Base-by-base conservation (phyloP, 2,329 filamentous ascomycete species). In the Magnaporthiopsis rhizophila region DNA sequence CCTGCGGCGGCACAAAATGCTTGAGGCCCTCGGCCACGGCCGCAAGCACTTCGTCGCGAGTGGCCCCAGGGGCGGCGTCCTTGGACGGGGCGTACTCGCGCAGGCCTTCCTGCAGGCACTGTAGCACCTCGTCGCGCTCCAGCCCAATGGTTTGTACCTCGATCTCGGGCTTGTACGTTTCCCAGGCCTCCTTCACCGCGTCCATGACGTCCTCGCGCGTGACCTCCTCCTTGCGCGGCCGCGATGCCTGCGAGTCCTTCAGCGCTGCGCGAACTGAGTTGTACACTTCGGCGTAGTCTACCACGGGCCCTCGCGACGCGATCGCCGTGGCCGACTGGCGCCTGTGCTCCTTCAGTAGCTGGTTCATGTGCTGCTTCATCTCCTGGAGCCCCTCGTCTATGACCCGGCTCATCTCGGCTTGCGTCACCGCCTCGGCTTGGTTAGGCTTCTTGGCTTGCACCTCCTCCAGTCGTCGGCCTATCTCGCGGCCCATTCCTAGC, bases 91-190 rank as follows among this genome's bases (percentile, higher is more conserved):
- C 82, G 72, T 95, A 92, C 60, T 92, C 86, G 68, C 90, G 87
- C 0, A 98, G 83, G 0, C 94, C 94, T 77, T 97, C 89, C 69
- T 90, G 88, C 32, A 98, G 82, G 68, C 92, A 96, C 56, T 89
- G 87, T 18, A 98, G 80, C 61, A 98, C 90, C 72, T 98, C 94
- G 15, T 97, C 92, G 6, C 92, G 85, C 74, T 97, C 94, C 0
- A 98, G 80, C 2, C 93, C 94, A 67, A 96, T 90, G 70, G 96
- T 92, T 70, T 97, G 89, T 5, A 96, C 83, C 69, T 96, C 89
- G 62, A 97, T 92, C 70, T 97, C 92, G 0, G 94, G 94, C 76
- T 96, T 96, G 77, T 96, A 96, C 64, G 88, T 91, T 72, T 97
- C 94, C 86, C 92, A 96, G 0, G 93, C 94, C 69, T 97, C 92